Conservation (phyloP, 495 filamentous ascomycete species). For the Venustampulla echinocandica region DNA sequence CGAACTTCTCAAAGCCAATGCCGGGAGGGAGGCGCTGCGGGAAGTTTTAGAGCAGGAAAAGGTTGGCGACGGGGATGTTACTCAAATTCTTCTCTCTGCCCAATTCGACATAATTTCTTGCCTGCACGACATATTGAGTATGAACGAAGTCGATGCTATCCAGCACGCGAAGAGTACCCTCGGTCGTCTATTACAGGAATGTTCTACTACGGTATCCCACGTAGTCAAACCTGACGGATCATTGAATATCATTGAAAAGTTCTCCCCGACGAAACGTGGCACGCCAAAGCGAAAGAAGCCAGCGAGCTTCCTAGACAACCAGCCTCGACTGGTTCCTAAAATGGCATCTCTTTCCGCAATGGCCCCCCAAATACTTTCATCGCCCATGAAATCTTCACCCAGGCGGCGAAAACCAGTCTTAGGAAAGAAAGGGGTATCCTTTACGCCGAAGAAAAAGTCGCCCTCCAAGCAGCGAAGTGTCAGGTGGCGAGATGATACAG, state of each 20-base stretch:
- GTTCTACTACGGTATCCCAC: constrained; percentile 61
- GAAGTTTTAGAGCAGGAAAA: constrained; percentile 81
- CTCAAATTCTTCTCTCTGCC: constrained; percentile 76
- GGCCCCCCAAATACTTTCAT: constrained; percentile 31
- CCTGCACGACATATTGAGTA: constrained; percentile 66
- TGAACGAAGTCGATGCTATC: constrained; percentile 76
- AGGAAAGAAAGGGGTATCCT: constrained; percentile 69
- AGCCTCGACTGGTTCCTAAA: constrained; percentile 28
- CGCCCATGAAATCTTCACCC: constrained; percentile 65
- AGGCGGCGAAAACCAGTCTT: constrained; percentile 61
- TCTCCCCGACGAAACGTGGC: constrained; percentile 58
- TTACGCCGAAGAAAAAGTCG: constrained; percentile 74
- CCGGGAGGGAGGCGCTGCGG: constrained; percentile 70
- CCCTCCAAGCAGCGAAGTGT: constrained; percentile 64
- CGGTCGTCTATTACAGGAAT: constrained; percentile 64
- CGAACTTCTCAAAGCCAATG: constrained; percentile 71
- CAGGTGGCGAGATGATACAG: constrained; percentile 88
- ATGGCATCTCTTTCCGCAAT: constrained; percentile 30
- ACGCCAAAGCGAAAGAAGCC: constrained; percentile 69
- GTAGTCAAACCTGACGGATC: constrained; percentile 87
- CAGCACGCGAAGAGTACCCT: constrained; percentile 73
- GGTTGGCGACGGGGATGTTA: constrained; percentile 60
- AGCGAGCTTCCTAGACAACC: constrained; percentile 25
- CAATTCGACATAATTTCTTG: constrained; percentile 86
- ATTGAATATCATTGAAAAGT: constrained; percentile 41